phyloP scores from a whole-genome alignment of 768 basidiomycete species.

The Panaeolus cyanescens region DNA sequence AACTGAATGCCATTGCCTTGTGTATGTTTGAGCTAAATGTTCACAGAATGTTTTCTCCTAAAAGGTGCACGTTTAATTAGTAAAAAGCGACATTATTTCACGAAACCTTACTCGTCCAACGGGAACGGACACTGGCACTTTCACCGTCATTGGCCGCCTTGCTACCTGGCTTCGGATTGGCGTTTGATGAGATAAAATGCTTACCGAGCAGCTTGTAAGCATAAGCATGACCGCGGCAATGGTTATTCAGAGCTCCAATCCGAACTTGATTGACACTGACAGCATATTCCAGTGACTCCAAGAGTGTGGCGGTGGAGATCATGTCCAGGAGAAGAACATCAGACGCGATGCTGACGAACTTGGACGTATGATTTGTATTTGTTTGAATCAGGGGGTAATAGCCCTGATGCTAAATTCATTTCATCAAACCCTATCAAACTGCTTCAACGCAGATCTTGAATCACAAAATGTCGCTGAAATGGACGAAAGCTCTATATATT shows the following conservation, averaged over 20 bases:
- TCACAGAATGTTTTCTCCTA: neutral
- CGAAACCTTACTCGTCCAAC: neutral
- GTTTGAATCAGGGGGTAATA: neutral
- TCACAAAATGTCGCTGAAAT: too few species aligned
- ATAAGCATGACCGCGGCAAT: neutral
- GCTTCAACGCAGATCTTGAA: neutral
- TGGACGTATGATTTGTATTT: neutral
- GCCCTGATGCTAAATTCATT: neutral
- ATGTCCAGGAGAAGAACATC: neutral
- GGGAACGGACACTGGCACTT: conserved; percentile 14
- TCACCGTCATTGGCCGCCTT: neutral
- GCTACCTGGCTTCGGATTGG: neutral
- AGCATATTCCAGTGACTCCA: neutral
- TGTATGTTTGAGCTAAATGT: neutral
- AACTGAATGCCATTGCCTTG: neutral
- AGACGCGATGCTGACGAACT: neutral
- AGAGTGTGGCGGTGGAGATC: neutral
- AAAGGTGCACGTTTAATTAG: neutral
- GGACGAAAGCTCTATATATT: too few species aligned
- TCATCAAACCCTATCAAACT: too few species aligned
- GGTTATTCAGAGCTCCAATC: neutral
- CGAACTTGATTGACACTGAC: neutral
- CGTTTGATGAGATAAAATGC: neutral
- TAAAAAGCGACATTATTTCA: neutral
- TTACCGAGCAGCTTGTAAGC: neutral